phyloP scores from a whole-genome alignment of 257 asterid genomes.

The Ilex asprella region DNA sequence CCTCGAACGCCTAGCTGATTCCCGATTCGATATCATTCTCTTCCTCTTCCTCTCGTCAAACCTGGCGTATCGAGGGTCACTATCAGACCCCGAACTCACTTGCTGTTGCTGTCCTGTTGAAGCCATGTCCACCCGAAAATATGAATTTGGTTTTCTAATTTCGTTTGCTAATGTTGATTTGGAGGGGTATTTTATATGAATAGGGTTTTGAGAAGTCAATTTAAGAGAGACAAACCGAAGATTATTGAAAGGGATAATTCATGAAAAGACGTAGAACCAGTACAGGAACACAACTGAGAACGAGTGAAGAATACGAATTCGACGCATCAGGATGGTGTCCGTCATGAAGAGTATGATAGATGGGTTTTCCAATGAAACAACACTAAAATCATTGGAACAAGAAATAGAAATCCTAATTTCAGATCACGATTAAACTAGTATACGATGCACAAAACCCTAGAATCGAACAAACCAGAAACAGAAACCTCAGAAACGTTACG shows the following conservation, averaged over 20 bases:
- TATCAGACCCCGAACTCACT: constrained; percentile 34
- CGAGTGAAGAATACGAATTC: constrained; percentile 71
- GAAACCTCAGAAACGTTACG: no score
- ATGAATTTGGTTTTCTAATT: not conserved
- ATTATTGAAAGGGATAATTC: constrained; percentile 22
- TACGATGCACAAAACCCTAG: no score
- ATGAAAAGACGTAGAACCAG: constrained; percentile 87
- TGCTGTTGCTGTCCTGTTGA: constrained; percentile 38
- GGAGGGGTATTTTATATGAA: not conserved
- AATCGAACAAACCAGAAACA: no score
- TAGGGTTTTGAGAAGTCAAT: constrained; percentile 3
- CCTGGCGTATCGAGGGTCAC: constrained; percentile 24
- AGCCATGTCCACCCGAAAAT: constrained; percentile 23
- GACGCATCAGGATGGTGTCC: constrained; percentile 34
- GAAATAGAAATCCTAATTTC: no score
- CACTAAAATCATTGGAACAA: not conserved
- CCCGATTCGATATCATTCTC: constrained; percentile 17
- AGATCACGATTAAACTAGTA: no score
- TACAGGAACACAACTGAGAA: constrained; percentile 85
- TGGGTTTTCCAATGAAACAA: no score
- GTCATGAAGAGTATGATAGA: constrained; percentile 25
- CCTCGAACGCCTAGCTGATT: constrained; percentile 17
- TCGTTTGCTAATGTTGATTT: not conserved
- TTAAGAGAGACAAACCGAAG: not conserved
- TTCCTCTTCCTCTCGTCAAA: constrained; percentile 49